A percentile compares a stretch with the other conserved stretches of the same genome.
phyloP scores from a whole-genome alignment of 2,329 filamentous ascomycete species.

The Fusarium nanum region DNA sequence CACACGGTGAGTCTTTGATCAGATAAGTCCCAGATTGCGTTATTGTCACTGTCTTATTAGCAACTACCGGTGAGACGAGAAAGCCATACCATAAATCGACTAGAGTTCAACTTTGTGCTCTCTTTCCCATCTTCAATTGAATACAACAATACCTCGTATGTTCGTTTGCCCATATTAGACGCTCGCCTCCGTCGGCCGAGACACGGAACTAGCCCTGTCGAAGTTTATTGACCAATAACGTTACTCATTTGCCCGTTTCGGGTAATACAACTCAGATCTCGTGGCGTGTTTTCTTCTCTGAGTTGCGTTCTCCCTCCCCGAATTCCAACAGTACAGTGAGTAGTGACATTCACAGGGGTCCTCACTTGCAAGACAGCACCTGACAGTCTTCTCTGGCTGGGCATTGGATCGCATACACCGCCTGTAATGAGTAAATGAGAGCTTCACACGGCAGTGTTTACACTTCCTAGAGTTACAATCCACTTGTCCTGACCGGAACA shows the following conservation, averaged over 20 bases:
- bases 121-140: background rate
- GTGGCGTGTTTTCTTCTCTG: constrained; percentile 16
- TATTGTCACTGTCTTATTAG: constrained; percentile 4
- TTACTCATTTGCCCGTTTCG: constrained; percentile 10
- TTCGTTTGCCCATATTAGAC: constrained; percentile 20
- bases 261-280: constrained; percentile 30
- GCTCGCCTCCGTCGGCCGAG: constrained; percentile 42
- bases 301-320: background rate
- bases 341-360: constrained; percentile 8
- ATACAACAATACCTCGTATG: constrained; percentile 24
- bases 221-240: constrained; percentile 7
- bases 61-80: constrained; percentile 1
- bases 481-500: constrained; percentile 2
- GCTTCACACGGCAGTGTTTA: background rate
- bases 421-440: constrained; percentile 7
- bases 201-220: constrained; percentile 17
- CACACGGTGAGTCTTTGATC: constrained; percentile 12
- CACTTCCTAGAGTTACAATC: constrained; percentile 1
- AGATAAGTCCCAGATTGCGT: constrained; percentile 9
- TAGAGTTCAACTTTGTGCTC: constrained; percentile 2
- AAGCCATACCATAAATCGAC: background rate
- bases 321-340: background rate
- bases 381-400: constrained; percentile 22
- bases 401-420: constrained; percentile 33
- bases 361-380: constrained; percentile 17